Evolutionary conservation across 768 basidiomycete genomes (phyloP).

Genomic region (Panaeolus cyanescens): DNA sequence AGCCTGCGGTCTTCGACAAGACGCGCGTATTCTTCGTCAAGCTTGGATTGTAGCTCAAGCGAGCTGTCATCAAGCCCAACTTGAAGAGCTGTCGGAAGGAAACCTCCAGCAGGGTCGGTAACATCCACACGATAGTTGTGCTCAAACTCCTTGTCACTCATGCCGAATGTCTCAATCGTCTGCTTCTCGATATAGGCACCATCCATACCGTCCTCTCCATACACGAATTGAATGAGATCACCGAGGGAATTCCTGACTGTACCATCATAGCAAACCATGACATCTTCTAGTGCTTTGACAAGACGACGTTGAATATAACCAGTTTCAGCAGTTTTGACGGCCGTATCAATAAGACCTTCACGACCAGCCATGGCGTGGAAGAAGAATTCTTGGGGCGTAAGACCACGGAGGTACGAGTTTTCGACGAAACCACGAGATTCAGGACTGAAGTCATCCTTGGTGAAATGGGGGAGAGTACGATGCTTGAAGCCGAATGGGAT

Average conservation of each 20-base stretch:
- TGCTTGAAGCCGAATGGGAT: conserved; percentile 99
- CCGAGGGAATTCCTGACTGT: conserved; percentile 97
- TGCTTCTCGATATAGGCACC: conserved; percentile 97
- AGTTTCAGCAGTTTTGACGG: conserved; percentile 99
- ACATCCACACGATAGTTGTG: conserved; percentile 95
- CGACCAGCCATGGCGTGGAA: conserved; percentile 99
- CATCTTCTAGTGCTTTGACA: conserved; percentile 97
- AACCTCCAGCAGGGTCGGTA: conserved; percentile 79
- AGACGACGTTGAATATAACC: conserved; percentile 98
- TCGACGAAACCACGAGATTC: conserved; percentile 98
- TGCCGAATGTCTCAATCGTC: conserved; percentile 84
- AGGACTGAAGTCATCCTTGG: conserved; percentile 97
- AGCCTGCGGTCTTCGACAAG: conserved; percentile 74
- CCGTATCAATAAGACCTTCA: conserved; percentile 98
- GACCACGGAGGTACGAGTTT: conserved; percentile 94
- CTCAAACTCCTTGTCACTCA: conserved; percentile 83
- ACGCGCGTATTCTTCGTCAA: conserved; percentile 72
- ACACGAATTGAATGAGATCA: conserved; percentile 94
- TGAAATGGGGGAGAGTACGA: conserved; percentile 95
- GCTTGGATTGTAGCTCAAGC: conserved; percentile 75
- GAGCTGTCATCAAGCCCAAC: conserved; percentile 87
- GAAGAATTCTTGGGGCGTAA: conserved; percentile 99
- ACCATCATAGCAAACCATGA: conserved; percentile 97
- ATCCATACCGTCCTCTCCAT: conserved; percentile 99
- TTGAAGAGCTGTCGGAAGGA: conserved; percentile 78